Conservation (phyloP, 495 filamentous ascomycete genomes). For the Annulohypoxylon bovei region DNA sequence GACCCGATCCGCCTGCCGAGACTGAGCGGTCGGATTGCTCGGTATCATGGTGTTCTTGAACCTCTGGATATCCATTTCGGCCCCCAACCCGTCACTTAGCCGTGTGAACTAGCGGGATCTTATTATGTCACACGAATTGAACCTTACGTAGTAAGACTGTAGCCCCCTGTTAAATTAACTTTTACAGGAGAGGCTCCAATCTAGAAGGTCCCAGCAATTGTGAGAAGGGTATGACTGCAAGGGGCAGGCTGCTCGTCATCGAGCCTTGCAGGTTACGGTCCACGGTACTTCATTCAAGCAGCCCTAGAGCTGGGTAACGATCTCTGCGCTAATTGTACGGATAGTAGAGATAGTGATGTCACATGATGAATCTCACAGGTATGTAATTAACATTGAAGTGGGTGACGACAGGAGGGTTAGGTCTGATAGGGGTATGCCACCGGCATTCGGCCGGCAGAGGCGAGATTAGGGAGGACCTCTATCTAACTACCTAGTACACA, state of each 20-base stretch:
- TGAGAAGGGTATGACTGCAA: constrained; percentile 12
- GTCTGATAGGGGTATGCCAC: background rate
- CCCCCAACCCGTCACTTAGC: constrained; percentile 21
- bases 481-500: background rate
- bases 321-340: background rate
- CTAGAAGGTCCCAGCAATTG: constrained; percentile 2
- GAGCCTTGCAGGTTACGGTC: constrained; percentile 14
- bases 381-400: background rate
- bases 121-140: constrained; percentile 16
- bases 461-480: background rate
- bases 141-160: constrained; percentile 10
- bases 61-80: background rate
- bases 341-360: background rate
- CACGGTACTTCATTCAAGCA: background rate
- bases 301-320: background rate
- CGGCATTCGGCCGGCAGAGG: constrained; percentile 5
- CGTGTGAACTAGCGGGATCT: background rate
- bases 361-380: constrained; percentile 21
- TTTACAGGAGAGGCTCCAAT: background rate
- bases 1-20: background rate
- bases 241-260: constrained; percentile 5
- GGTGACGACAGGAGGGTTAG: background rate
- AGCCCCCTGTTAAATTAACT: background rate
- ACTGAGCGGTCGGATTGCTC: background rate
- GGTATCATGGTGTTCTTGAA: background rate